Evolutionary conservation across 345 rosid species (phyloP).

Genomic region (Arabis alpina): DNA sequence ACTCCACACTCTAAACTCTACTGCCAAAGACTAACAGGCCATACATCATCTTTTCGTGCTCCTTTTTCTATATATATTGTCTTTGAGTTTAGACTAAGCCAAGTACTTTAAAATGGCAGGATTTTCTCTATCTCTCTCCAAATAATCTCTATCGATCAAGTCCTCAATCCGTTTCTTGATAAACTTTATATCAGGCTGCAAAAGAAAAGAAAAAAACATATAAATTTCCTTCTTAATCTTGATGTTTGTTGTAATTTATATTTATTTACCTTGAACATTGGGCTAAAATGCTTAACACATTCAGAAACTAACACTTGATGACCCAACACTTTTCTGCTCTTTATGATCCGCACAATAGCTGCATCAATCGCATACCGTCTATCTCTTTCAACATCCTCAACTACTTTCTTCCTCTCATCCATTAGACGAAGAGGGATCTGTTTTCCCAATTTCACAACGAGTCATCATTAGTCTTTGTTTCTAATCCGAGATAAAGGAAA

Average conservation of each 20-base stretch:
- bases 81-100: slow-evolving; percentile 44
- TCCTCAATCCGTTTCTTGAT: slow-evolving; percentile 92
- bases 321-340: slow-evolving; percentile 72
- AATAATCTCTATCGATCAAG: slow-evolving; percentile 67
- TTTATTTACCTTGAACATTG: slow-evolving; percentile 68
- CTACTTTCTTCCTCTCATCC: slow-evolving; percentile 83
- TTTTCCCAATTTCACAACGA: not conserved
- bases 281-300: slow-evolving; percentile 81
- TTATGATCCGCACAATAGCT: slow-evolving; percentile 89
- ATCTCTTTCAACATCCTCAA: slow-evolving; percentile 83
- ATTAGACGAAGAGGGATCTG: slow-evolving; percentile 68
- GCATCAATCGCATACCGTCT: slow-evolving; percentile 88
- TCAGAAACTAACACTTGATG: slow-evolving; percentile 76
- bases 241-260: too few relatives aligned
- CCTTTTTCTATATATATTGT: too few relatives aligned
- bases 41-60: too few relatives aligned
- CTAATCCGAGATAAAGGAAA: not conserved
- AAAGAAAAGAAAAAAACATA: not conserved
- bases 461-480: not conserved
- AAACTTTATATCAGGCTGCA: slow-evolving; percentile 73
- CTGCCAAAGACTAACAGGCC: too few relatives aligned
- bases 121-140: slow-evolving; percentile 75
- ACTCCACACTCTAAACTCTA: too few relatives aligned
- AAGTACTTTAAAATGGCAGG: slow-evolving; percentile 61
- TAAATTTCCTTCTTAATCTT: not conserved